phyloP scores from a whole-genome alignment of 345 rosid genomes.

The Camelina hispida region DNA sequence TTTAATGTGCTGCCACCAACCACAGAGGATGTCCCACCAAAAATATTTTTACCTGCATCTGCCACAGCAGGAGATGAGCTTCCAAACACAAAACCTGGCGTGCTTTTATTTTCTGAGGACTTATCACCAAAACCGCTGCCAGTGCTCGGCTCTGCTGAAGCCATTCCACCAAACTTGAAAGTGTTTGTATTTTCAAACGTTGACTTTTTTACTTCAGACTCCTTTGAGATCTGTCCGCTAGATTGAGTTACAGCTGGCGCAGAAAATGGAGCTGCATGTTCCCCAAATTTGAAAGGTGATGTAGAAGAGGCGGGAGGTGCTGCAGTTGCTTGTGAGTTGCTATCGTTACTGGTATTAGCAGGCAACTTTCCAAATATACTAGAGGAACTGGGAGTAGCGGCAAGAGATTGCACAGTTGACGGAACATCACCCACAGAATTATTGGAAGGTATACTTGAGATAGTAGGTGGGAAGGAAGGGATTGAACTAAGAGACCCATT shows the following conservation, averaged over 20 bases:
- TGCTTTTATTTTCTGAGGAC: slow-evolving; percentile 31
- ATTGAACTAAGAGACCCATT: slow-evolving; percentile 53
- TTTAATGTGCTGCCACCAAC: slow-evolving; percentile 37
- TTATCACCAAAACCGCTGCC: slow-evolving; percentile 41
- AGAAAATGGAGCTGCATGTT: slow-evolving; percentile 49
- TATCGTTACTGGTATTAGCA: slow-evolving; percentile 31
- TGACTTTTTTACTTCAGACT: slow-evolving; percentile 48
- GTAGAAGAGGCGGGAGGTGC: slow-evolving; percentile 47
- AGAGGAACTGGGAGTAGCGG: slow-evolving; percentile 28
- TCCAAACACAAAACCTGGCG: slow-evolving; percentile 42
- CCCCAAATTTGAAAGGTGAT: slow-evolving; percentile 53
- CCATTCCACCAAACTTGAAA: slow-evolving; percentile 49
- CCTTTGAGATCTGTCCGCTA: slow-evolving; percentile 46
- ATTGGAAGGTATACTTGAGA: slow-evolving; percentile 40
- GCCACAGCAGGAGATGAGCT: slow-evolving; percentile 41
- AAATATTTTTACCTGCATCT: slow-evolving; percentile 41
- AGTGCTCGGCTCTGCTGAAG: slow-evolving; percentile 47
- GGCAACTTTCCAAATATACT: slow-evolving; percentile 36
- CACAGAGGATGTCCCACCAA: slow-evolving; percentile 41
- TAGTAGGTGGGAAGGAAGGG: slow-evolving; percentile 43
- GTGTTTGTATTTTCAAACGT: slow-evolving; percentile 42
- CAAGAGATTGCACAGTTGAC: slow-evolving; percentile 32
- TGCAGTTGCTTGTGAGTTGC: slow-evolving; percentile 42
- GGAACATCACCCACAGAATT: slow-evolving; percentile 44
- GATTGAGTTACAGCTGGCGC: slow-evolving; percentile 42